Evolutionary conservation across 2,329 filamentous ascomycete species (phyloP).

Genomic region (Diaporthe citri): DNA sequence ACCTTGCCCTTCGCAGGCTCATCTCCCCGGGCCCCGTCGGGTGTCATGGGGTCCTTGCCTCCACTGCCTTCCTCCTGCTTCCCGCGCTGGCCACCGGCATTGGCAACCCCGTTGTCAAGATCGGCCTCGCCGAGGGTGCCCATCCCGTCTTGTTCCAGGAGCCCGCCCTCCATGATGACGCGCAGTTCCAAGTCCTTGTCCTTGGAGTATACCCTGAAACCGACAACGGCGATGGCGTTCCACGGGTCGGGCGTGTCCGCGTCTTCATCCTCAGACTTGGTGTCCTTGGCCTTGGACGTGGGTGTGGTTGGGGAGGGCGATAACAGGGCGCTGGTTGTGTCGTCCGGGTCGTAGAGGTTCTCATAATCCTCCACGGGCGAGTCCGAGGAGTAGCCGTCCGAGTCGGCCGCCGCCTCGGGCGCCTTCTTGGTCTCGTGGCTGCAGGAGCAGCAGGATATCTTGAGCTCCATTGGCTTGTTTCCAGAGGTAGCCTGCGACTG

Average conservation of each 20-base stretch:
- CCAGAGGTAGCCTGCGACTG: background rate
- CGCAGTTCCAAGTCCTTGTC: slow-evolving; percentile 66
- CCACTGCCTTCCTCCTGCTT: slow-evolving; percentile 39
- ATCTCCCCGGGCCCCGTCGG: background rate
- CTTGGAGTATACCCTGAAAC: slow-evolving; percentile 71
- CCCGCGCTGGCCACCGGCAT: slow-evolving; percentile 62
- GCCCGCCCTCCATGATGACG: slow-evolving; percentile 68
- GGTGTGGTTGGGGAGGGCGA: slow-evolving; percentile 53
- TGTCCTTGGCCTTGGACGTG: slow-evolving; percentile 51
- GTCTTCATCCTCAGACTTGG: slow-evolving; percentile 68
- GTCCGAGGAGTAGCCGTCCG: slow-evolving; percentile 69
- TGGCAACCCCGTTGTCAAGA: slow-evolving; percentile 68
- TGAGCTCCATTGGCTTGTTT: slow-evolving; percentile 33
- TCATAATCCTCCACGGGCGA: slow-evolving; percentile 72
- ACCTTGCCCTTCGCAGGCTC: background rate
- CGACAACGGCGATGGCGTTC: slow-evolving; percentile 74
- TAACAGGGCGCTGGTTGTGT: slow-evolving; percentile 66
- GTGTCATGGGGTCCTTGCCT: slow-evolving; percentile 5
- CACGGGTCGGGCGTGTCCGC: slow-evolving; percentile 65
- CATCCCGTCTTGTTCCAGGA: slow-evolving; percentile 67
- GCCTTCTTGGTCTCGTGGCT: slow-evolving; percentile 26
- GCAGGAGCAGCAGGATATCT: slow-evolving; percentile 31
- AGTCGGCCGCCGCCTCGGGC: slow-evolving; percentile 51
- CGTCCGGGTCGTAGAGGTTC: slow-evolving; percentile 69
- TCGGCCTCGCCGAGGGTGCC: slow-evolving; percentile 68